A percentile compares a stretch with the other conserved stretches of the same genome.
Conservation (phyloP, 768 basidiomycete genomes). For the Cystofilobasidium capitatum region DNA sequence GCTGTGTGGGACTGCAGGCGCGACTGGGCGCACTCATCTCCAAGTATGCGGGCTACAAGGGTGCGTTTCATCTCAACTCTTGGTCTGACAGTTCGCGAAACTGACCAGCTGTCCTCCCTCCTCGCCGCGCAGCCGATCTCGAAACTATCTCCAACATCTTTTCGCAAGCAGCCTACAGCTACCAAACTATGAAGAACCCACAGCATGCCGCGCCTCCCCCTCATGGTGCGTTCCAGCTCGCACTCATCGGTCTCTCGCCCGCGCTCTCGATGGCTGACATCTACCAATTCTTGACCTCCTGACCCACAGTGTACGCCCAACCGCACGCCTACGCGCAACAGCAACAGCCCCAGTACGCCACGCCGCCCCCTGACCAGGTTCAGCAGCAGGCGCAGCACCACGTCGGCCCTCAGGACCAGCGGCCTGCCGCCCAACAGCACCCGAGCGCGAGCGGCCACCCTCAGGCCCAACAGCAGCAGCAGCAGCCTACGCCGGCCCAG, state of each 20-base stretch:
- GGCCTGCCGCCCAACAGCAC: background rate
- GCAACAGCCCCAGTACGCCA: background rate
- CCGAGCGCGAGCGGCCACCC: background rate
- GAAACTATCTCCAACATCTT: constrained; percentile 27
- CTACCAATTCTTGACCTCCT: background rate
- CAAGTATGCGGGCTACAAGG: constrained; percentile 25
- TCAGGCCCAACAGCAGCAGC: background rate
- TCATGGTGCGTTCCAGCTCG: constrained; percentile 4
- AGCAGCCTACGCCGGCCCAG: constrained; percentile 4
- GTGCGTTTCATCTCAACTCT: background rate
- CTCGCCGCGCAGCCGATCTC: constrained; percentile 17
- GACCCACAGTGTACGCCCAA: constrained; percentile 16
- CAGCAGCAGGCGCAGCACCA: constrained; percentile 12
- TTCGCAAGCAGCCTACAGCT: constrained; percentile 18
- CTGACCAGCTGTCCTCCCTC: background rate
- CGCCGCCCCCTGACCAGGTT: constrained; percentile 1
- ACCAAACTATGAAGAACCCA: constrained; percentile 26
- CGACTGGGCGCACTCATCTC: constrained; percentile 13
- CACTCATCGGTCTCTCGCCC: background rate
- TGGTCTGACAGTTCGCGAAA: background rate
- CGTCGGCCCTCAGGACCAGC: background rate
- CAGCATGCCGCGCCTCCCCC: constrained; percentile 9
- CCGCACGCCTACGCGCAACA: constrained; percentile 9
- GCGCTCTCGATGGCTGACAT: background rate
- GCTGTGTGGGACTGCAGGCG: constrained; percentile 20